phyloP scores from a whole-genome alignment of 176 grass and related monocot species.

The sorghum (Sorghum bicolor) region DNA sequence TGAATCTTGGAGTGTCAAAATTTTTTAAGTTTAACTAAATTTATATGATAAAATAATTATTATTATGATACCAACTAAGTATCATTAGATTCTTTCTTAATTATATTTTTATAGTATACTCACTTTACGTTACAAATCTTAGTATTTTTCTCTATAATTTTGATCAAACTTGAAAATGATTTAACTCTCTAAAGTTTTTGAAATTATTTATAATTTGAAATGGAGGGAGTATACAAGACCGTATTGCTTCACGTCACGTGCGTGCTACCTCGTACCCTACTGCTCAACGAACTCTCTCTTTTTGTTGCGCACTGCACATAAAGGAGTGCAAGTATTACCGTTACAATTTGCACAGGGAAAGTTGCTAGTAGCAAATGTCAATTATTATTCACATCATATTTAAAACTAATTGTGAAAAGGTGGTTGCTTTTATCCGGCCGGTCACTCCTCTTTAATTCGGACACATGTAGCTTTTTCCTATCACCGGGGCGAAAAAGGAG shows the following conservation, averaged over 20 bases:
- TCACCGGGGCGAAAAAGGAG: neutral
- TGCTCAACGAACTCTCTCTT: neutral
- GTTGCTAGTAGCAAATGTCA: neutral
- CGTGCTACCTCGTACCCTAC: neutral
- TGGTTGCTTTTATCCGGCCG: neutral
- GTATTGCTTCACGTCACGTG: neutral
- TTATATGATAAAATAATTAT: too few relatives aligned
- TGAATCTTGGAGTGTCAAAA: too few relatives aligned
- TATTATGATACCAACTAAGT: too few relatives aligned
- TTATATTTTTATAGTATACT: too few relatives aligned
- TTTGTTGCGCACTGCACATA: neutral
- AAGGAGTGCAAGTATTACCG: neutral
- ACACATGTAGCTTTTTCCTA: constrained; percentile 23
- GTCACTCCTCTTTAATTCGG: neutral
- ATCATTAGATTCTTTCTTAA: too few relatives aligned
- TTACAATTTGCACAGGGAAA: neutral
- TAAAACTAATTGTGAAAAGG: neutral
- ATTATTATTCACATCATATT: neutral
- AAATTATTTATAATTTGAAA: too few relatives aligned
- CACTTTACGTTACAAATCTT: too few relatives aligned
- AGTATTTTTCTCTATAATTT: too few relatives aligned
- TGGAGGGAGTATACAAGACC: neutral
- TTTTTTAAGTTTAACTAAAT: too few relatives aligned
- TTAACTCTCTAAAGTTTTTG: too few relatives aligned
- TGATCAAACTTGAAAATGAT: too few relatives aligned